Base-by-base conservation (phyloP, 1,284 basidiomycete species). In the Calocybe gambosa region DNA sequence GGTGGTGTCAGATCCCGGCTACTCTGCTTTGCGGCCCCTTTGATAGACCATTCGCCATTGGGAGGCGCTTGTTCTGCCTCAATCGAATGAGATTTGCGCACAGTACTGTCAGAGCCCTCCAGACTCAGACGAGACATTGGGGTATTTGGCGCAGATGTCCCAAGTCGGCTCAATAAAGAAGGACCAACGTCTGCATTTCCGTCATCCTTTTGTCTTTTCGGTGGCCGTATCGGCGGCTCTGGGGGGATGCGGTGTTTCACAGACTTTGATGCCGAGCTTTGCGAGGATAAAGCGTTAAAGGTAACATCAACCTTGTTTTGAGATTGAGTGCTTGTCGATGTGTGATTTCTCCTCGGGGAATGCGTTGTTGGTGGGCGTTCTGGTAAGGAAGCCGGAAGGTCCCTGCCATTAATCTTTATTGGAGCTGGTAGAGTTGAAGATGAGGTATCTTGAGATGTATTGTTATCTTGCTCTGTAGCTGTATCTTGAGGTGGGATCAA, bases 41-140 rank as follows among this genome's bases (percentile, higher is more conserved):
- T 75, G 50, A 80, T 79, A 53, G 74, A 77, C 49, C 66, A 70
- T 29, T 73, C 76, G 29, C 62, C 64, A 33, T 59, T 58, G 7
- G 64, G 63, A 50, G 55, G 37, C 21, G 43, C 25, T 20, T 39
- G 39, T 26, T 50, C 42, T 28, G 50, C 44, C 19, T 41, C 43
- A 16, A 26, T 21, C 29, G 28, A 36, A 42, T 42, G 47, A 7
- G 44, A 28, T 25, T 10, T 46, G 38, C 46, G 47, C 31, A 29
- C 40, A 48, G 31, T 15, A 45, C 25, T 48, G 26, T 31, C 36
- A 25, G 26, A 12, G 15, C 34, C 41, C 40, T 43, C n/a, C 38
- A 23, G 36, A 19, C 40, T 48, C 60, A 60, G 64, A 62, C 50
- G 58, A 54, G 56, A 6, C 13, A 36, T 43, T 9, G 44, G 33